Conservation (phyloP, 495 filamentous ascomycete genomes). For the Tuber borchii region DNA sequence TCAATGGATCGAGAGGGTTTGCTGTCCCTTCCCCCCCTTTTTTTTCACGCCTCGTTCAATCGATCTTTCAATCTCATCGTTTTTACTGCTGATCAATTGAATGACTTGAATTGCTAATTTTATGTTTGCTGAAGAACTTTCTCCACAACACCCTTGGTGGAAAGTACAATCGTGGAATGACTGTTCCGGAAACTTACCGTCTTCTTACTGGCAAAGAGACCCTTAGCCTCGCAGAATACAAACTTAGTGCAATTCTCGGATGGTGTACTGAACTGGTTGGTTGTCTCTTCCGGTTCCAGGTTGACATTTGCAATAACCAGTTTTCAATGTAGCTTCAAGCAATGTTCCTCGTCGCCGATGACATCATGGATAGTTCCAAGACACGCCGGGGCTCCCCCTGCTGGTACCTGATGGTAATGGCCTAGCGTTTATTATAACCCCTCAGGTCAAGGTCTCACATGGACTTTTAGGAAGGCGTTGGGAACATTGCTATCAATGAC, state of each 20-base stretch:
- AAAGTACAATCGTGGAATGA: slow-evolving; percentile 98
- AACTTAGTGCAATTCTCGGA: slow-evolving; percentile 73
- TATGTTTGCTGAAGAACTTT: slow-evolving; percentile 54
- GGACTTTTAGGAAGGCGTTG: slow-evolving; percentile 62
- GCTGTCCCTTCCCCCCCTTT: slow-evolving; percentile 18
- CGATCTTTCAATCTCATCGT: neutral
- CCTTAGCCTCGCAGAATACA: slow-evolving; percentile 72
- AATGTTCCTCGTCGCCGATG: slow-evolving; percentile 96
- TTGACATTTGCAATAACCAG: slow-evolving; percentile 13
- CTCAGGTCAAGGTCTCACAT: slow-evolving; percentile 10
- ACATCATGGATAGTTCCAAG: slow-evolving; percentile 94
- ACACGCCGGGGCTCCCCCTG: slow-evolving; percentile 89
- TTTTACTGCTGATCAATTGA: neutral
- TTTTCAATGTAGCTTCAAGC: slow-evolving; percentile 60
- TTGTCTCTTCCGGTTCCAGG: neutral
- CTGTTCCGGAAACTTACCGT: slow-evolving; percentile 81
- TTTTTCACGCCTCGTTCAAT: slow-evolving; percentile 3
- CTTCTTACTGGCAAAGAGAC: slow-evolving; percentile 62
- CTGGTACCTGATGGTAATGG: slow-evolving; percentile 63
- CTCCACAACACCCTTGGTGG: slow-evolving; percentile 82
- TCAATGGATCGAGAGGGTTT: slow-evolving; percentile 82
- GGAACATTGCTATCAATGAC: slow-evolving; percentile 95
- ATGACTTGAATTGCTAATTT: slow-evolving; percentile 24
- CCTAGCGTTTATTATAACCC: neutral
- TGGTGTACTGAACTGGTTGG: slow-evolving; percentile 83